Evolutionary conservation across 1,284 basidiomycete species (phyloP).

Genomic region (Garcileccinum viscosum): DNA sequence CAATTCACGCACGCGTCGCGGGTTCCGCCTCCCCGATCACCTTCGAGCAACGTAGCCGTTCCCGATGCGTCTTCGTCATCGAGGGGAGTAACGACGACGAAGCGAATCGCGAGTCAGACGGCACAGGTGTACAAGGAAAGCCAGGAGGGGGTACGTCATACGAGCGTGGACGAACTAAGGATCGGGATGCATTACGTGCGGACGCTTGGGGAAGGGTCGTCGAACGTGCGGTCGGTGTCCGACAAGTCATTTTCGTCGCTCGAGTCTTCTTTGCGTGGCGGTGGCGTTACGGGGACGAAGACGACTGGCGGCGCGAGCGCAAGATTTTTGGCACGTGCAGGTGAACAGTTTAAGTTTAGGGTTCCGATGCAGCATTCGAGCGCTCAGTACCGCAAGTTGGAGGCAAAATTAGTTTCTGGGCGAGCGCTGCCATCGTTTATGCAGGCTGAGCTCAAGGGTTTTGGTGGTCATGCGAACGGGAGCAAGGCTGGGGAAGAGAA

Average conservation of each 20-base stretch:
- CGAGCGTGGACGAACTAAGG: conserved; percentile 62
- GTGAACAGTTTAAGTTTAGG: conserved; percentile 68
- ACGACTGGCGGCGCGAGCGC: conserved; percentile 4
- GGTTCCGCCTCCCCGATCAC: conserved; percentile 63
- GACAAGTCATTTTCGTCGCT: conserved; percentile 62
- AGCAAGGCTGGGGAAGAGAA: conserved; percentile 39
- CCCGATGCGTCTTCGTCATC: conserved; percentile 21
- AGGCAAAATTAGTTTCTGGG: conserved; percentile 59
- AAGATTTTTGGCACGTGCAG: conserved; percentile 58
- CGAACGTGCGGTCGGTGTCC: conserved; percentile 48
- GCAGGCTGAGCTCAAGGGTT: conserved; percentile 55
- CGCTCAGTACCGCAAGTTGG: conserved; percentile 43
- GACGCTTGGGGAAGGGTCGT: conserved; percentile 63
- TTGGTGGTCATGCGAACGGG: conserved; percentile 7
- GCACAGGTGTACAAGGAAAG: conserved; percentile 59
- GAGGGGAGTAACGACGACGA: conserved; percentile 25
- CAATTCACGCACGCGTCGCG: conserved; percentile 73
- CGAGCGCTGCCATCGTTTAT: conserved; percentile 63
- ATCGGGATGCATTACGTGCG: conserved; percentile 74
- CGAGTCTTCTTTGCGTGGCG: conserved; percentile 58
- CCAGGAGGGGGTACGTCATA: conserved; percentile 36
- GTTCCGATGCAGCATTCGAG: conserved; percentile 45
- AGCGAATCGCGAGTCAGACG: conserved; percentile 67
- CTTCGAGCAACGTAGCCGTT: conserved; percentile 38
- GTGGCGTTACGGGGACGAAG: conserved; percentile 36